phyloP scores from a whole-genome alignment of 169 alveolate genomes.

The Cystoisospora suis region DNA sequence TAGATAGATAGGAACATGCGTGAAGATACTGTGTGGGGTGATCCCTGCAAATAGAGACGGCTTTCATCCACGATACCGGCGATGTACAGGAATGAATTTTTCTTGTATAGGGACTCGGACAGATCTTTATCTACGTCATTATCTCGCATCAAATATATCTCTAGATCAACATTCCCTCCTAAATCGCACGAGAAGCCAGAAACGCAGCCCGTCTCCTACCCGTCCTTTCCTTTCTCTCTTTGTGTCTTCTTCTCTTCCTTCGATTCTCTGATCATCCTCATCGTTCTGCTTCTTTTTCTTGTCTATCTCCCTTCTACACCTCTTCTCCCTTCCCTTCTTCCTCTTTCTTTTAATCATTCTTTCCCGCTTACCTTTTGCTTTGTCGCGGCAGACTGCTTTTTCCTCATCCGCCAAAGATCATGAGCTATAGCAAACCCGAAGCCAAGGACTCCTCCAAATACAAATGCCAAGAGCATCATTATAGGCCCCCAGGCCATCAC shows the following conservation, averaged over 20 bases:
- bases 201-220: background rate
- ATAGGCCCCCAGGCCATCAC: conserved; percentile 66
- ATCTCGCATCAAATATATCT: too few relatives aligned
- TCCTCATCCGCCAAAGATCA: conserved; percentile 60
- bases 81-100: too few relatives aligned
- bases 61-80: too few relatives aligned
- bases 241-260: background rate
- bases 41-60: too few relatives aligned
- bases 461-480: conserved; percentile 57
- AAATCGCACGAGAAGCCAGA: too few relatives aligned
- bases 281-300: background rate
- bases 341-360: background rate
- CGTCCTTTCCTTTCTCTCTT: background rate
- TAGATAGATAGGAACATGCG: background rate
- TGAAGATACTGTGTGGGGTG: too few relatives aligned
- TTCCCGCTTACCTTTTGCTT: conserved; percentile 48
- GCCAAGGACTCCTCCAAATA: conserved; percentile 49
- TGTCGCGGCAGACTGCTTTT: conserved; percentile 54
- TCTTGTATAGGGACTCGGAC: too few relatives aligned
- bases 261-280: background rate
- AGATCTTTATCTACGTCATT: too few relatives aligned
- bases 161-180: too few relatives aligned
- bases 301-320: background rate
- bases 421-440: conserved; percentile 61
- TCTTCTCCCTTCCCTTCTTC: background rate